These are phyloP conservation scores for Dryadomyces sulphureus DNA, from an alignment of 2,329 filamentous ascomycete genomes.

Conservation along the genomic window DNA sequence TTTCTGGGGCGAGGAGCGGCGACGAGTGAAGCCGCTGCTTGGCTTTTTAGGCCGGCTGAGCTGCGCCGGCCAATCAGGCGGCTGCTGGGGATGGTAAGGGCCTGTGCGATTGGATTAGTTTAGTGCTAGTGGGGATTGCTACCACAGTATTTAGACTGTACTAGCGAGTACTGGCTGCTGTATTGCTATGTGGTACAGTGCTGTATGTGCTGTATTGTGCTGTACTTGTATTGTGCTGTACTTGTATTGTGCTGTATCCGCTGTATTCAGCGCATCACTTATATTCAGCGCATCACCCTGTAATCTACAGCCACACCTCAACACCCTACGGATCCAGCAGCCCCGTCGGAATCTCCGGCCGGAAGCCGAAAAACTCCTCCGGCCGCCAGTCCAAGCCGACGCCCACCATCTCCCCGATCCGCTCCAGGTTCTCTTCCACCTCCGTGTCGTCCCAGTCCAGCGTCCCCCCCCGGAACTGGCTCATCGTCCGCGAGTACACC, in stretches of 20 bases:
- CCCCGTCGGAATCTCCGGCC: slow-evolving; percentile 9
- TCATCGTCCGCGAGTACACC: slow-evolving; percentile 6
- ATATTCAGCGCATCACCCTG: not conserved
- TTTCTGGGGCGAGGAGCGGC: slow-evolving; percentile 3
- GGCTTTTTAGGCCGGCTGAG: slow-evolving; percentile 2
- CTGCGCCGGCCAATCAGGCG: not conserved
- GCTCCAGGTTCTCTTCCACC: slow-evolving; percentile 18
- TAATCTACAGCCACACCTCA: not conserved
- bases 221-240: too few relatives aligned
- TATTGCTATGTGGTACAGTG: too few relatives aligned
- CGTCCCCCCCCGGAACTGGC: slow-evolving; percentile 20
- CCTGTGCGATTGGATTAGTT: too few relatives aligned
- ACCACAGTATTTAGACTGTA: too few relatives aligned
- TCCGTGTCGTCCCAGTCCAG: slow-evolving; percentile 24
- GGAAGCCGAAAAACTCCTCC: slow-evolving; percentile 19
- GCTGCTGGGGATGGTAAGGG: not conserved
- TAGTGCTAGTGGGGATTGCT: too few relatives aligned
- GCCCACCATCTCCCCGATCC: slow-evolving; percentile 9
- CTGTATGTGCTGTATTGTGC: too few relatives aligned
- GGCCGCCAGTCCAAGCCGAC: slow-evolving; percentile 21
- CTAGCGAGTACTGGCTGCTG: too few relatives aligned
- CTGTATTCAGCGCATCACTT: too few relatives aligned
- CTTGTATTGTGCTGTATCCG: too few relatives aligned
- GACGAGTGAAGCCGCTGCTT: slow-evolving; percentile 4
- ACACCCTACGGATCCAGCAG: slow-evolving; percentile 4